Conservation (phyloP, 805 yeast species). For the Yamadazyma insecticola region DNA sequence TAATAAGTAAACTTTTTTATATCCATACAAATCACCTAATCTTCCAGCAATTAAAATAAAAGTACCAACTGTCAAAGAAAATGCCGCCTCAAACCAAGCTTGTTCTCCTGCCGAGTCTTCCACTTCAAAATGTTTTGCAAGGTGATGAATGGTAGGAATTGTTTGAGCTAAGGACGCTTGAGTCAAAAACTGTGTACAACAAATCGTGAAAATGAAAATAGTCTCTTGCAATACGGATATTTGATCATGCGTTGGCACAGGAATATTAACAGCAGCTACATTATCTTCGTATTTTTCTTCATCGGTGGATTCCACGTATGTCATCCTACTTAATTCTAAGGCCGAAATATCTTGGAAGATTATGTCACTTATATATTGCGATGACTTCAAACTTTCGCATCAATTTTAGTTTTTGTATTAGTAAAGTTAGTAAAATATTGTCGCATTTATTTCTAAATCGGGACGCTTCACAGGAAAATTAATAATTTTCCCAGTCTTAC, state of each 20-base stretch:
- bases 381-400: too few species aligned
- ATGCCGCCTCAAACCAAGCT: slow-evolving; percentile 33
- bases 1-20: slow-evolving; percentile 22
- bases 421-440: too few species aligned
- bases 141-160: slow-evolving; percentile 13
- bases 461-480: too few species aligned
- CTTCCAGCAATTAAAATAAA: slow-evolving; percentile 31
- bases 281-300: not conserved
- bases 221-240: slow-evolving; percentile 19
- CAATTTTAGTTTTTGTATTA: too few species aligned
- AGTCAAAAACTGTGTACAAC: slow-evolving; percentile 18
- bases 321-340: too few species aligned
- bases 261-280: too few species aligned
- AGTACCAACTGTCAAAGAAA: slow-evolving; percentile 32
- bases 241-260: slow-evolving; percentile 15
- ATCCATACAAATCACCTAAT: slow-evolving; percentile 32
- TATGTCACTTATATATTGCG: too few species aligned
- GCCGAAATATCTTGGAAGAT: too few species aligned
- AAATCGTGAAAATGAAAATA: slow-evolving; percentile 18
- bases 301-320: not conserved
- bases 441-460: too few species aligned
- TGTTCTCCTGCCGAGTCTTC: slow-evolving; percentile 22
- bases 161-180: slow-evolving; percentile 19
- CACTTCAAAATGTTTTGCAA: slow-evolving; percentile 22
- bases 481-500: too few species aligned